Conservation (phyloP, 441 rosid species). For the Hypseocharis bilobata region DNA sequence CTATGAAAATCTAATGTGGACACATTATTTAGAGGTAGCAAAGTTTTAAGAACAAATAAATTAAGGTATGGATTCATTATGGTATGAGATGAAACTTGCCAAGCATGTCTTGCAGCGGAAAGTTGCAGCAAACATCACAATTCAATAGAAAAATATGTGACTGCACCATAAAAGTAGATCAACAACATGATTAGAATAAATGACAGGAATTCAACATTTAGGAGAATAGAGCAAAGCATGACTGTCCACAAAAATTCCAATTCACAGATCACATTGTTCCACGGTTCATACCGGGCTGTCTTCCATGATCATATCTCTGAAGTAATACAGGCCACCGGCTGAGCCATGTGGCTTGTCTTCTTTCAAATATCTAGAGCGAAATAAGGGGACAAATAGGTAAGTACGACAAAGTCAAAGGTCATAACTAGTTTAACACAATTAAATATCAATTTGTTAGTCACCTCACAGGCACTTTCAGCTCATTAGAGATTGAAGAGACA, state of each 20-base stretch:
- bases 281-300: constrained; percentile 49
- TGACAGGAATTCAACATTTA: background rate
- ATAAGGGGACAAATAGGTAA: background rate
- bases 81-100: constrained; percentile 34
- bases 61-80: background rate
- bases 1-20: background rate
- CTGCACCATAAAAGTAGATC: constrained; percentile 31
- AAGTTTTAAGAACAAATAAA: background rate
- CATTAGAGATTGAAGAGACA: constrained; percentile 74
- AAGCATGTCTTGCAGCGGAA: constrained; percentile 70
- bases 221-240: background rate
- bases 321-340: constrained; percentile 83
- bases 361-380: constrained; percentile 54
- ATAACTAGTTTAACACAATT: constrained; percentile 4
- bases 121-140: constrained; percentile 86
- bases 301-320: constrained; percentile 68
- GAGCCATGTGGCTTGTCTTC: constrained; percentile 92
- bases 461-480: constrained; percentile 78
- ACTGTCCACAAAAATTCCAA: background rate
- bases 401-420: background rate
- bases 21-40: constrained; percentile 1
- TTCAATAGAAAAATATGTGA: constrained; percentile 66
- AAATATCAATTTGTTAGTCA: constrained; percentile 20
- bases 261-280: background rate
- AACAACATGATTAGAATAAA: background rate